Base-by-base conservation (phyloP, 2,329 filamentous ascomycete genomes). In the Ascochyta viciae-villosae region DNA sequence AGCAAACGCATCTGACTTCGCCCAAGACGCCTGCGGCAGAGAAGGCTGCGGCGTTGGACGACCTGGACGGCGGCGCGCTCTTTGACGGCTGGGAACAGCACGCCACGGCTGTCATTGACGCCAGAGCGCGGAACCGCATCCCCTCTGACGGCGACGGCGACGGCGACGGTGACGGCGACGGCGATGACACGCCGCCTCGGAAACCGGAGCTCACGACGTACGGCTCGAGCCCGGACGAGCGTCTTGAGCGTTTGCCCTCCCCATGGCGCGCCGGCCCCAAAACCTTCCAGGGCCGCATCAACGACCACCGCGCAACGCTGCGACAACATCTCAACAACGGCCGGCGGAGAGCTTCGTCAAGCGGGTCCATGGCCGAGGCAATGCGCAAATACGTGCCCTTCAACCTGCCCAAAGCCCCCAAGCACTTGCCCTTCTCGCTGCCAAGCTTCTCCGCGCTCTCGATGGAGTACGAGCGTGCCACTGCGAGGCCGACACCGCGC, bases 21-120 rank as follows among this genome's bases (percentile, higher is more conserved):
- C 81, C 84, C 9, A 77, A 78, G 38, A 87, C 84, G 4, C 84
- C 85, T 1, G 82, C 82, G 9, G 81, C 81, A 19, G 85, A 87
- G 66, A 87, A 87, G 68, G 81, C 77, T n/a, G 81, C 82, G 2
- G 81, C 80, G 2, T 73, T 88, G 63, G 82, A 84, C 57, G 74
- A 78, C 31, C 61, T 66, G 15, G 71, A 73, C 19, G 75, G 75
- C 29, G 80, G 79, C 4, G 78, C 72, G 15, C 81, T 83, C 61
- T 85, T 85, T 57, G 76, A 77, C 3, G 68, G 75, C 35, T 75
- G 74, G 47, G 73, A 78, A 45, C 61, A 66, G 10, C 44, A 43
- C 16, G 48, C 47, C 10, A 53, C 53, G 19, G 48, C 53, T 12
- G 49, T 50, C 1, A 56, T 59, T 16, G 52, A 43, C 35, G 51